Base-by-base conservation (phyloP, 2,329 filamentous ascomycete species). In the Pestalotiopsis fici region DNA sequence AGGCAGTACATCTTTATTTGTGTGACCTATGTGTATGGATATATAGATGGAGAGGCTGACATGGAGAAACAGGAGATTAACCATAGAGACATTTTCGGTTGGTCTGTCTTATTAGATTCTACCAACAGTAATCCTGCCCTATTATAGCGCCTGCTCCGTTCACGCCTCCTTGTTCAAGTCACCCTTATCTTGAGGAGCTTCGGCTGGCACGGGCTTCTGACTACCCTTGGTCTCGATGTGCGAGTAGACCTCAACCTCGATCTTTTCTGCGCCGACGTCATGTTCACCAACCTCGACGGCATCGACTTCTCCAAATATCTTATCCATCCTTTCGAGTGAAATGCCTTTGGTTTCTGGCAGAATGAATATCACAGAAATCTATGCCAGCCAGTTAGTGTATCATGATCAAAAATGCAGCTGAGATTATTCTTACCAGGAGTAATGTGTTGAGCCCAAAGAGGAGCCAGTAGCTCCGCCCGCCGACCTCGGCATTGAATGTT, bases 241-340 rank as follows among this genome's bases (percentile, higher is more conserved):
- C 15, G 57, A 60, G 31, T 60, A 60, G 0, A 31, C 57, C 27
- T 31, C 18, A 13, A 31, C 57, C 28, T 60, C 57, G 11, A 60
- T 31, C 4, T 60, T 60, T 12, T 60, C 57, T 31, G 57, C 57
- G 1, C 28, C 57, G 7, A 13, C 28, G 2, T 25, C 18, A n/a
- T 23, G n/a, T 21, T 60, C 57, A 4, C 57, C 57, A 15, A 37
- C 57, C n/a, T 37, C 57, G 31, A 60, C 57, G 12, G 57, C 57
- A 39, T 60, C 57, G 9, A 60, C 57, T n/a, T 60, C 57, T 7
- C 57, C 57, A 12, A 60, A 60, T 21, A 60, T 60, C 57, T 31
- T 60, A 15, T 60, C 57, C 57, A 60, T 60, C 2, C 57, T 27
- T 23, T 60, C 57, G 3, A 60, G 57, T 12, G 57, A 60, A 2